phyloP scores from a whole-genome alignment of 805 yeast genomes.

The Pichia occidentalis region DNA sequence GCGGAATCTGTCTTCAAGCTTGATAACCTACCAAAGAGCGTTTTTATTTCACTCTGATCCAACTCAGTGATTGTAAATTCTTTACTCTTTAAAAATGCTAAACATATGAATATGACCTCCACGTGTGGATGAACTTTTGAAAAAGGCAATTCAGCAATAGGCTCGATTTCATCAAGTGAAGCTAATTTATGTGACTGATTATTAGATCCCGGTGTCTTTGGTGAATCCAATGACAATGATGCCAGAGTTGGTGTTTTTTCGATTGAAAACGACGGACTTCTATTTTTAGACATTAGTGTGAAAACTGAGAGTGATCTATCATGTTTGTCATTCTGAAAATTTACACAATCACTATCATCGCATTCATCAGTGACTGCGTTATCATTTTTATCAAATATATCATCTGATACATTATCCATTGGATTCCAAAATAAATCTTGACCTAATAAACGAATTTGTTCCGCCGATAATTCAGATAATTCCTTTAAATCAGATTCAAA shows the following conservation, averaged over 20 bases:
- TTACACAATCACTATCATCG: constrained; percentile 4
- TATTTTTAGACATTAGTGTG: constrained; percentile 22
- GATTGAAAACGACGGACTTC: constrained; percentile 18
- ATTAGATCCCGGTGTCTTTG: constrained; percentile 9
- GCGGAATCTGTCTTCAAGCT: constrained; percentile 30
- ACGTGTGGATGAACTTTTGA: constrained; percentile 67
- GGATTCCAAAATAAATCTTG: constrained; percentile 62
- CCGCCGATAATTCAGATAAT: constrained; percentile 18
- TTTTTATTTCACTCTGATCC: constrained; percentile 85
- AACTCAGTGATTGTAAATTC: constrained; percentile 75
- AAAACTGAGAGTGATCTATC: constrained; percentile 29
- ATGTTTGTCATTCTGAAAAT: constrained; percentile 6
- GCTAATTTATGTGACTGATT: not conserved
- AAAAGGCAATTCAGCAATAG: constrained; percentile 37
- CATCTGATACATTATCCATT: constrained; percentile 15
- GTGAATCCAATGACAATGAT: constrained; percentile 16
- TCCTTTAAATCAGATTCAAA: constrained; percentile 23
- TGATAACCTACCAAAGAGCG: constrained; percentile 56
- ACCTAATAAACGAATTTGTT: constrained; percentile 34
- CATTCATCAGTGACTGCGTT: not conserved
- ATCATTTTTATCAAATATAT: not conserved
- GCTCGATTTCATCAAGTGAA: constrained; percentile 22
- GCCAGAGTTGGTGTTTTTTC: constrained; percentile 28
- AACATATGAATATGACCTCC: constrained; percentile 65
- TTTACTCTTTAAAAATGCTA: constrained; percentile 75